Conservation (phyloP, 306 rosid species). For the Acacia acuminata region DNA sequence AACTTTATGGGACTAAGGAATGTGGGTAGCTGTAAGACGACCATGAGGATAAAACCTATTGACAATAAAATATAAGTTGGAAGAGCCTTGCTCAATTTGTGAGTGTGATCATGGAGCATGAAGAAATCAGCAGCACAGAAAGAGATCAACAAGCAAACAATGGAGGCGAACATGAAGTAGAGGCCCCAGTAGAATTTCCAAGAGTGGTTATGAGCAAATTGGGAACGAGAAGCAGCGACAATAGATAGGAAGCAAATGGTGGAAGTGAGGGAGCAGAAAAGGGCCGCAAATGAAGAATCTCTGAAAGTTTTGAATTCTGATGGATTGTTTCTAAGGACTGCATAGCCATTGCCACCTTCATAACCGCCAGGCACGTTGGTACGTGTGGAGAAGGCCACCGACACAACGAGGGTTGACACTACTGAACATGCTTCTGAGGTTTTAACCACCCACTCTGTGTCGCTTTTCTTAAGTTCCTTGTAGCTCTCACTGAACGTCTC, state of each 20-base stretch:
- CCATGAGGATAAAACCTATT: not conserved
- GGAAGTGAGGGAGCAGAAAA: not conserved
- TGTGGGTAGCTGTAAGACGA: not conserved
- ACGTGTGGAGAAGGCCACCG: not conserved
- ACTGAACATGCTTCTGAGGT: too few species aligned
- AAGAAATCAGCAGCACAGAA: too few species aligned
- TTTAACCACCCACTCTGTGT: too few species aligned
- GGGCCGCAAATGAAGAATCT: not conserved
- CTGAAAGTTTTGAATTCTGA: not conserved
- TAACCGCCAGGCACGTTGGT: not conserved
- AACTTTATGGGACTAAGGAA: not conserved
- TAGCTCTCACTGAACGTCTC: too few species aligned
- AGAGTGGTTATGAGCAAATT: not conserved
- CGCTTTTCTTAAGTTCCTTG: too few species aligned
- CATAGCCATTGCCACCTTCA: not conserved
- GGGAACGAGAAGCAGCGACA: not conserved
- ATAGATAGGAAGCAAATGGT: not conserved
- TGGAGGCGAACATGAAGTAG: not conserved
- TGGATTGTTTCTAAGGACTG: not conserved
- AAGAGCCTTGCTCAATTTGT: not conserved
- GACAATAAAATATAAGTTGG: too few species aligned
- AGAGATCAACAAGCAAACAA: not conserved
- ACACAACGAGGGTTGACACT: not conserved
- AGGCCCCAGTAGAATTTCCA: not conserved
- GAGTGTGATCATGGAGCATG: not conserved